Base-by-base conservation (phyloP, 2,329 filamentous ascomycete species). In the Mycosphaerella sp. region DNA sequence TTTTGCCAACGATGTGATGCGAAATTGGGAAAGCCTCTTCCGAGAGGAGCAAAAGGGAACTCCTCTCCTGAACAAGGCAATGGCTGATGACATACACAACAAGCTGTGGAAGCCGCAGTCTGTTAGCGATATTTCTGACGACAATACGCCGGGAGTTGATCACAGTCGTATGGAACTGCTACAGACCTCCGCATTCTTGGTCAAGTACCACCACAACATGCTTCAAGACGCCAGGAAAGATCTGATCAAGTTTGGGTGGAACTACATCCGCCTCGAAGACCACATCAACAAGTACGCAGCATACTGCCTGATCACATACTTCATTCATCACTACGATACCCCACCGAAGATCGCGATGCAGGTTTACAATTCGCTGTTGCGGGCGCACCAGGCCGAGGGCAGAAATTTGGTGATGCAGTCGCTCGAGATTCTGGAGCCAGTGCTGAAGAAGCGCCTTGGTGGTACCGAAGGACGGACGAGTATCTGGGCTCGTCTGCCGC, bases 181-280 rank as follows among this genome's bases (percentile, higher is more conserved):
- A 41, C 94, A 99, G 67, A 79, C 97, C 40, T 96, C 93, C 5
- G 90, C 93, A 0, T 83, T 98, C 74, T 76, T 98, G 35, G 85
- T 98, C 70, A 98, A 98, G 66, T 95, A 97, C 64, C 89, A 98
- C 64, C 84, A 91, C 63, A 80, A 81, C 28, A 86, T 89, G 48
- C 79, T 98, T 1, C 87, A 94, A 60, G 93, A 97, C 63, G 85
- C 88, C 2, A 84, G 94, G 34, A 98, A 98, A 70, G 93, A 98
- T 58, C 91, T 98, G 56, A 98, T 98, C 65, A 97, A 96, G 71
- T 98, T 97, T 70, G 90, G 89, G 2, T 99, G 93, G 93, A 95
- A 90, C 14, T 97, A 95, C 66, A 98, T 98, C 63, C 83, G 88
- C 18, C 79, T 98, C n/a, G 94, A 99, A 65, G 93, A 99, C 68